phyloP scores from a whole-genome alignment of 257 asterid genomes.

The Nicotiana paniculata region DNA sequence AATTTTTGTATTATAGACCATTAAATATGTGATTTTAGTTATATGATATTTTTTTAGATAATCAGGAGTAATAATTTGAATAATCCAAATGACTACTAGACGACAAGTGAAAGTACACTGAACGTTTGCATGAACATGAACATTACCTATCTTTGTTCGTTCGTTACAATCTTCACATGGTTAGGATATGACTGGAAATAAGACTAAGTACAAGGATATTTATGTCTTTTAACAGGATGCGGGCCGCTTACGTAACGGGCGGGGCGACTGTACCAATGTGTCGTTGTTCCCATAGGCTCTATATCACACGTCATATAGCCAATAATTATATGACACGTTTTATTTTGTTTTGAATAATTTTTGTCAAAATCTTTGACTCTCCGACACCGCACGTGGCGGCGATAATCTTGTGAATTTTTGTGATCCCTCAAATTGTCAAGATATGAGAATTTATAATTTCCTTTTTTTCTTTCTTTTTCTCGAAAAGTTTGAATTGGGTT shows the following conservation, averaged over 20 bases:
- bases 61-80: neutral
- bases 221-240: neutral
- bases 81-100: neutral
- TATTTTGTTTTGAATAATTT: too few relatives aligned
- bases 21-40: too few relatives aligned
- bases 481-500: neutral
- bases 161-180: neutral
- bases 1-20: too few relatives aligned
- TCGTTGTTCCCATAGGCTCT: constrained; percentile 15
- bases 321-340: constrained; percentile 17
- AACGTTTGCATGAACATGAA: constrained; percentile 8
- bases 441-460: neutral
- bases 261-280: constrained; percentile 24
- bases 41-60: neutral
- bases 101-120: constrained; percentile 9
- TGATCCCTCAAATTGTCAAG: neutral
- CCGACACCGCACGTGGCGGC: constrained; percentile 39
- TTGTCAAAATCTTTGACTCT: constrained; percentile 10
- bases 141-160: neutral
- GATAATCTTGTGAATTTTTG: constrained; percentile 16
- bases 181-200: neutral
- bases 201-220: neutral
- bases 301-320: constrained; percentile 27
- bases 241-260: constrained; percentile 27
- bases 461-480: neutral